Conservation (phyloP, 345 rosid genomes). For the Pugionium cornutum region DNA sequence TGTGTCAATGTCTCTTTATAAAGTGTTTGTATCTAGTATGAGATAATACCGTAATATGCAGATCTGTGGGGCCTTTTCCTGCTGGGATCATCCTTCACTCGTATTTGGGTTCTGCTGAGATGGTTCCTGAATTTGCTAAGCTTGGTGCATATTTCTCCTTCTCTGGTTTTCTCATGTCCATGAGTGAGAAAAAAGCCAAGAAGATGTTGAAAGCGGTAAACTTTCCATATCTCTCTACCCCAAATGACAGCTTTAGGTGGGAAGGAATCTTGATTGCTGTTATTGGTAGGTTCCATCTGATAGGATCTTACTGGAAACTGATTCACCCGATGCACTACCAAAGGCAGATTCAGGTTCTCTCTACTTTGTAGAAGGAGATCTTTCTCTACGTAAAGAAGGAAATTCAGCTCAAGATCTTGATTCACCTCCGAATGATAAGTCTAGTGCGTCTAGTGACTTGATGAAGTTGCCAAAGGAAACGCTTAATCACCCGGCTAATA, state of each 20-base stretch:
- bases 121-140: constrained; percentile 91
- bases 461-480: constrained; percentile 49
- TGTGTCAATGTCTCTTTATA: not conserved
- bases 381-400: constrained; percentile 44
- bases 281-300: constrained; percentile 68
- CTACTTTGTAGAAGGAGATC: constrained; percentile 52
- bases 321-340: constrained; percentile 94
- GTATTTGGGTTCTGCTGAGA: constrained; percentile 84
- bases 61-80: constrained; percentile 83
- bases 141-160: constrained; percentile 93
- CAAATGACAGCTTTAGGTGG: not conserved
- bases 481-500: constrained; percentile 90
- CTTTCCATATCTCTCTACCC: constrained; percentile 25
- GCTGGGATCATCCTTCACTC: constrained; percentile 88
- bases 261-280: constrained; percentile 29
- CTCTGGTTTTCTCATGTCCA: constrained; percentile 81
- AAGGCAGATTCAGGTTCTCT: constrained; percentile 46
- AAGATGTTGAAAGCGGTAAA: constrained; percentile 68
- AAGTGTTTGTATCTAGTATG: constrained; percentile 5
- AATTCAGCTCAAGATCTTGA: constrained; percentile 32
- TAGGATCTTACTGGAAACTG: constrained; percentile 85
- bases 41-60: constrained; percentile 29
- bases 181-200: constrained; percentile 77
- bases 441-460: constrained; percentile 40
- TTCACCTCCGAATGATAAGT: constrained; percentile 30